phyloP scores from a whole-genome alignment of 805 yeast genomes.

The Debaryomyces maramus region DNA sequence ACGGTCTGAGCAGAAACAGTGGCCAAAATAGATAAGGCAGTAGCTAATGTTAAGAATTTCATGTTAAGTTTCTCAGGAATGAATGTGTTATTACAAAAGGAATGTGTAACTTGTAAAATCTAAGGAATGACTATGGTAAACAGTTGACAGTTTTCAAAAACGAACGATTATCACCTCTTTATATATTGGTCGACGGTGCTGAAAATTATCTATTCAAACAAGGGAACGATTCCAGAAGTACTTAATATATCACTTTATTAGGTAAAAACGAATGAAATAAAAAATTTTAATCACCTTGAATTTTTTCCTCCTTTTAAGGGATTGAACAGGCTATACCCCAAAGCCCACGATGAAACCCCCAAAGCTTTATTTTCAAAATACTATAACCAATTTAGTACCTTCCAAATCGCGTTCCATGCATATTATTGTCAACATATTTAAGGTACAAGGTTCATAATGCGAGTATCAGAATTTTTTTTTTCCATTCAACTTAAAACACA shows the following conservation, averaged over 20 bases:
- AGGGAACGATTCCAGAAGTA: background rate
- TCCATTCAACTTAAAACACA: no score
- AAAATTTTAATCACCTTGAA: background rate
- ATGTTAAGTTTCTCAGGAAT: conserved; percentile 12
- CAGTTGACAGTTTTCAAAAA: no score
- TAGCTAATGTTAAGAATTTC: conserved; percentile 23
- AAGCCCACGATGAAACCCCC: background rate
- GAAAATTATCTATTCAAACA: background rate
- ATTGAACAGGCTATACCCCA: background rate
- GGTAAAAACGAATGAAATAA: background rate
- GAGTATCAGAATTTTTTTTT: no score
- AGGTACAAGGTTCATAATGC: no score
- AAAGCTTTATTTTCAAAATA: background rate
- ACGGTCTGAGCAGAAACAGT: conserved; percentile 24
- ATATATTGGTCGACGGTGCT: background rate
- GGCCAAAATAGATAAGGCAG: conserved; percentile 16
- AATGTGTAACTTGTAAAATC: conserved; percentile 5
- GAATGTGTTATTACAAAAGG: conserved; percentile 5
- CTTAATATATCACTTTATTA: background rate
- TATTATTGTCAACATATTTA: no score
- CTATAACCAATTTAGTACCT: background rate
- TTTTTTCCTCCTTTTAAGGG: background rate
- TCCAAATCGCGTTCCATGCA: background rate
- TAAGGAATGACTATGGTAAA: background rate
- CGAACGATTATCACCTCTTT: background rate